A percentile compares a stretch with the other conserved stretches of the same genome.
These are phyloP conservation scores for Candida rishiriensis DNA, from an alignment of 805 yeast genomes.

Conservation along the genomic window DNA sequence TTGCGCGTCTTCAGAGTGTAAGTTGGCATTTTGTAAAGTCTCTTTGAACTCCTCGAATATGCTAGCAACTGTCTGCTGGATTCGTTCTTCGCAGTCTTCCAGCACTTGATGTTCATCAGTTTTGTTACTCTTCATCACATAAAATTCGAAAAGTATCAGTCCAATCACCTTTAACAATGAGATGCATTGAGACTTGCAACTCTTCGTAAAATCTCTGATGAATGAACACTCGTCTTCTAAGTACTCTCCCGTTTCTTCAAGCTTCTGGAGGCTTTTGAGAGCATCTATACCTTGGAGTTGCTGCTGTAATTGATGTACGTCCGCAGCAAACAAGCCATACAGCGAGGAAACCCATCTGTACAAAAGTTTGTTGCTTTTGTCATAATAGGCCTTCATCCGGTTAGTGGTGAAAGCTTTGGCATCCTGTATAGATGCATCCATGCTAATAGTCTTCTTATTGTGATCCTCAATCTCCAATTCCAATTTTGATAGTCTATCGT, in stretches of 20 bases:
- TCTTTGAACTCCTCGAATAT: slow-evolving; percentile 13
- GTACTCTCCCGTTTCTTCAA: slow-evolving; percentile 20
- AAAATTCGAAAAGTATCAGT: slow-evolving; percentile 24
- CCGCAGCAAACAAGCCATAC: slow-evolving; percentile 25
- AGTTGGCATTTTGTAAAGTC: slow-evolving; percentile 2
- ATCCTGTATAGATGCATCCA: slow-evolving; percentile 6
- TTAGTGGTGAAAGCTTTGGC: slow-evolving; percentile 5
- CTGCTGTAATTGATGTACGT: slow-evolving; percentile 19
- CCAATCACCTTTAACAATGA: slow-evolving; percentile 22
- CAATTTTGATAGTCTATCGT: slow-evolving; percentile 12
- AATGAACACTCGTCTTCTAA: slow-evolving; percentile 18
- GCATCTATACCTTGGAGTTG: slow-evolving; percentile 24
- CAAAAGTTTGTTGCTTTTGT: slow-evolving; percentile 19
- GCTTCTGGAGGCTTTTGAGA: slow-evolving; percentile 16
- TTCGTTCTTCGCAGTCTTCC: slow-evolving; percentile 18
- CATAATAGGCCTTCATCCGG: slow-evolving; percentile 9
- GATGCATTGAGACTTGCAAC: slow-evolving; percentile 23
- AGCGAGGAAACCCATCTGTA: slow-evolving; percentile 27
- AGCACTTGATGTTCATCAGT: slow-evolving; percentile 13
- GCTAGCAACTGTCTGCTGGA: slow-evolving; percentile 11
- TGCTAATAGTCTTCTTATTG: slow-evolving; percentile 7
- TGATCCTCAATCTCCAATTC: slow-evolving; percentile 7
- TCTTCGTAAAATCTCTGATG: slow-evolving; percentile 16
- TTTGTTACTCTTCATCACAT: slow-evolving; percentile 19
- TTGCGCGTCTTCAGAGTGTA: slow-evolving; percentile 9